Conservation (phyloP, 2,329 filamentous ascomycete species). For the Fusarium gaditjirri region DNA sequence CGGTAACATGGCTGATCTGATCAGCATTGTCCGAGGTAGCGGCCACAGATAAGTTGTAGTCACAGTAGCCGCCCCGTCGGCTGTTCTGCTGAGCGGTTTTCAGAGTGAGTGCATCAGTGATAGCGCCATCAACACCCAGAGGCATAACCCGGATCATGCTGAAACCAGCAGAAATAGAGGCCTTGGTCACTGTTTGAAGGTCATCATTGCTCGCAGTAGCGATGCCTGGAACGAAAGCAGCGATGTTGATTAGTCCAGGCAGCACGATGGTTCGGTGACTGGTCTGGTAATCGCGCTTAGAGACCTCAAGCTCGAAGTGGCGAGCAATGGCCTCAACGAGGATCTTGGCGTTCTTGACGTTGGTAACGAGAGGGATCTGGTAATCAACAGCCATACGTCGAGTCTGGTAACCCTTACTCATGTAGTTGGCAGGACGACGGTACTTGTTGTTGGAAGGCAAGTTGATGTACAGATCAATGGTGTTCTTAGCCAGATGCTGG, state of each 20-base stretch:
- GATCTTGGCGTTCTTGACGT: constrained; percentile 99
- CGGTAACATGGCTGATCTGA: constrained; percentile 77
- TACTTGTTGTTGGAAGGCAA: constrained; percentile 98
- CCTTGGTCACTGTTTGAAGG: constrained; percentile 75
- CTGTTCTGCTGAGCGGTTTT: constrained; percentile 78
- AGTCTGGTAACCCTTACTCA: constrained; percentile 97
- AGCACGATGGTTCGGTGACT: constrained; percentile 82
- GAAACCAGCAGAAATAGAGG: constrained; percentile 79
- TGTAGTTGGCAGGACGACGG: constrained; percentile 95
- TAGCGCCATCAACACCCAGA: constrained; percentile 75
- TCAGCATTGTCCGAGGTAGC: constrained; percentile 79
- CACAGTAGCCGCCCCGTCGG: constrained; percentile 74
- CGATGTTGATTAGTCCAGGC: constrained; percentile 80
- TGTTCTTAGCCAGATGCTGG: constrained; percentile 95
- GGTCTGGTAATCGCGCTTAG: constrained; percentile 88
- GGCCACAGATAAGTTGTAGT: constrained; percentile 83
- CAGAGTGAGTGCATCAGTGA: constrained; percentile 77
- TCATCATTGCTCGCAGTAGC: constrained; percentile 72
- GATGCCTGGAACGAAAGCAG: constrained; percentile 82
- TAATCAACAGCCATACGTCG: constrained; percentile 98
- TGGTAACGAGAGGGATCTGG: constrained; percentile 96
- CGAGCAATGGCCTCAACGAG: constrained; percentile 93
- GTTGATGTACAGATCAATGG: constrained; percentile 99
- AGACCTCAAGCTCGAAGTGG: constrained; percentile 85
- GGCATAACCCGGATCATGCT: constrained; percentile 85